Percentiles rank a stretch among this genome's conserved stretches.
Evolutionary conservation across 106 monocot species (phyloP).

Genomic region (Dendrobium nobile): DNA sequence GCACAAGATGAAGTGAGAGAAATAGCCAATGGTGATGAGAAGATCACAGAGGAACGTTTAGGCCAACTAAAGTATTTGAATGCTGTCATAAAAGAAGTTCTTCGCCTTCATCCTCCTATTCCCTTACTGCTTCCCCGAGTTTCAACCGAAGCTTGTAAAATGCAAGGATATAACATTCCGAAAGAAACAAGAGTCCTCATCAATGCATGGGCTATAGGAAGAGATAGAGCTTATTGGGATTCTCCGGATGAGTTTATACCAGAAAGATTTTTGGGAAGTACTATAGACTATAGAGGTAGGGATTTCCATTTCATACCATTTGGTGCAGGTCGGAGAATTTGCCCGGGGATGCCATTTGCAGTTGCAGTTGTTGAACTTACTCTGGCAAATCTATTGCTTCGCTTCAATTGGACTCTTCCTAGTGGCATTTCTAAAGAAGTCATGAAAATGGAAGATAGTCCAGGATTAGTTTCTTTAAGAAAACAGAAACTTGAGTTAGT

Average conservation of each 20-base stretch:
- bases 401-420: neutral
- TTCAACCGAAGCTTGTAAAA: neutral
- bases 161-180: neutral
- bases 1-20: constrained; percentile 10
- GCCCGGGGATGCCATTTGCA: constrained; percentile 4
- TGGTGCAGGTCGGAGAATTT: neutral
- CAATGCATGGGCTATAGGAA: constrained; percentile 1
- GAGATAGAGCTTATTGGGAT: neutral
- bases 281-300: neutral
- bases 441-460: neutral
- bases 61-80: constrained; percentile 7
- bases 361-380: neutral
- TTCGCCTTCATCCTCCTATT: neutral
- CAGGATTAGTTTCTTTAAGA: neutral
- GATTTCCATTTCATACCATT: constrained; percentile 1
- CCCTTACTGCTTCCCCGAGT: neutral
- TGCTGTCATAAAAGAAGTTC: neutral
- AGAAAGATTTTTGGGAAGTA: neutral
- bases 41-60: constrained; percentile 1
- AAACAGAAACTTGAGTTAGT: constrained; percentile 1
- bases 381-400: neutral
- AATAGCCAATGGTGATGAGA: neutral
- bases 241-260: neutral
- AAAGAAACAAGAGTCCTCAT: neutral
- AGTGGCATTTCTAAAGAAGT: neutral